Conservation (phyloP, 495 filamentous ascomycete species). For the Apodospora peruviana region DNA sequence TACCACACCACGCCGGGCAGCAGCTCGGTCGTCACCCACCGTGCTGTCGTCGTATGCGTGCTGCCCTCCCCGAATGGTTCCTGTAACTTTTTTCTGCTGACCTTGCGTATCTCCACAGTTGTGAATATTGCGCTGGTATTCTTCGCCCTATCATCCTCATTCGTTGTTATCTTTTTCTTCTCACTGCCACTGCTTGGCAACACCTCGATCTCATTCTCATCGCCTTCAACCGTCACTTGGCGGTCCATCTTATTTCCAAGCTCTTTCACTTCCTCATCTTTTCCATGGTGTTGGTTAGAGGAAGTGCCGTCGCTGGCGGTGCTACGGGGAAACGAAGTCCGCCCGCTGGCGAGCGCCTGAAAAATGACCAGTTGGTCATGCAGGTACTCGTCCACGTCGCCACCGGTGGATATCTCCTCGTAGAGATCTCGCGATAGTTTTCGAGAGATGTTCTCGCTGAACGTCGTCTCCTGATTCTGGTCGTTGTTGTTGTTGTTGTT, state of each 20-base stretch:
- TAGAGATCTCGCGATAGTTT: constrained; percentile 54
- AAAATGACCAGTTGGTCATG: constrained; percentile 81
- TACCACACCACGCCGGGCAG: constrained; percentile 49
- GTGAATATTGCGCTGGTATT: neutral
- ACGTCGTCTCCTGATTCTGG: constrained; percentile 4
- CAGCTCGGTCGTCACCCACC: constrained; percentile 61
- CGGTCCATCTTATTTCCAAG: too few relatives aligned
- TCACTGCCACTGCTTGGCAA: constrained; percentile 18
- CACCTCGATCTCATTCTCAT: constrained; percentile 1
- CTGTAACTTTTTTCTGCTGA: constrained; percentile 28
- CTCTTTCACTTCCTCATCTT: too few relatives aligned
- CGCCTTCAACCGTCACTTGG: constrained; percentile 11
- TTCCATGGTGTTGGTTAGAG: too few relatives aligned
- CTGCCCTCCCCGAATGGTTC: constrained; percentile 53
- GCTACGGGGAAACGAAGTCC: constrained; percentile 38
- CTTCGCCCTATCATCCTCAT: neutral
- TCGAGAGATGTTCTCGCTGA: constrained; percentile 35
- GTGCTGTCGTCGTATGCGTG: constrained; percentile 65
- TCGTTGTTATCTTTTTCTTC: neutral
- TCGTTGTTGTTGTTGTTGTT: constrained; percentile 22
- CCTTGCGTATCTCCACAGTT: constrained; percentile 1
- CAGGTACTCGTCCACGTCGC: constrained; percentile 63
- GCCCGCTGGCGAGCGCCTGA: constrained; percentile 63
- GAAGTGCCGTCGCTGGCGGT: too few relatives aligned
- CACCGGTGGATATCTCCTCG: constrained; percentile 48